These are phyloP conservation scores for Penicillium nucicola DNA, from an alignment of 495 filamentous ascomycete genomes.

Conservation along the genomic window DNA sequence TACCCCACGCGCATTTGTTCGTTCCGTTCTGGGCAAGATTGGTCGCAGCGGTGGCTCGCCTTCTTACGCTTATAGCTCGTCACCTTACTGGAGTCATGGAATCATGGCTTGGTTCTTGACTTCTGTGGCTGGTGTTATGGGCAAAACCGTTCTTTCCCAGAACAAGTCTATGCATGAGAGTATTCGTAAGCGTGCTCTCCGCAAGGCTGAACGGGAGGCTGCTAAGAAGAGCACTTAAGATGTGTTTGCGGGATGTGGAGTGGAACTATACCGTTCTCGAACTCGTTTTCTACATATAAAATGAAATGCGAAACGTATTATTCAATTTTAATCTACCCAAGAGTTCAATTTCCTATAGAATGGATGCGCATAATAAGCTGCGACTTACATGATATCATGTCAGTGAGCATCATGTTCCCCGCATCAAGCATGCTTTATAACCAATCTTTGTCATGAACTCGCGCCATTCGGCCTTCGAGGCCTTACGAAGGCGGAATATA, in stretches of 20 bases:
- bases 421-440: no score
- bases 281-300: no score
- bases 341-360: no score
- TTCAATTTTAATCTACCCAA: no score
- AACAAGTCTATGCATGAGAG: conserved; percentile 81
- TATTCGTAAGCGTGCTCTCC: conserved; percentile 84
- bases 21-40: conserved; percentile 73
- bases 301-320: no score
- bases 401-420: no score
- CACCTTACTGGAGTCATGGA: conserved; percentile 90
- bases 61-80: conserved; percentile 73
- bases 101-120: conserved; percentile 82
- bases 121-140: conserved; percentile 65
- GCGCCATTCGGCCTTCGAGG: no score
- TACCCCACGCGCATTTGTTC: conserved; percentile 77
- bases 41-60: conserved; percentile 74
- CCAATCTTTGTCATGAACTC: no score
- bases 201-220: conserved; percentile 79
- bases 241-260: neutral
- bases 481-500: no score
- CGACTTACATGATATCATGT: no score
- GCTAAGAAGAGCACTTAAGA: conserved; percentile 44
- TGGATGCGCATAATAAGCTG: no score
- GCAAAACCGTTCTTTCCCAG: conserved; percentile 55
- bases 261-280: neutral